These are phyloP conservation scores for Scheffersomyces spartinae DNA, from an alignment of 805 yeast genomes.

Conservation along the genomic window DNA sequence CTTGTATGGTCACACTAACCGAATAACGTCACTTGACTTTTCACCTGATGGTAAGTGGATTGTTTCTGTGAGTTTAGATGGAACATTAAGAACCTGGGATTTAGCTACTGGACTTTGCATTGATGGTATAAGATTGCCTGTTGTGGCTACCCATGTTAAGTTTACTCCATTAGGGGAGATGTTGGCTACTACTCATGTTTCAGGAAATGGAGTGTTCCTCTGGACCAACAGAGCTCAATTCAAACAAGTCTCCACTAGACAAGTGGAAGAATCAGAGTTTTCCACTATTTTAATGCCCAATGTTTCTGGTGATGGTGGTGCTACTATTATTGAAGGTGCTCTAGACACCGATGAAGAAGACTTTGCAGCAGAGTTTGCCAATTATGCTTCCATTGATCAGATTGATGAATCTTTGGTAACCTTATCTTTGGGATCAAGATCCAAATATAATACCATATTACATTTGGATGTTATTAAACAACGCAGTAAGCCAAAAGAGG, in stretches of 20 bases:
- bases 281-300: constrained; percentile 56
- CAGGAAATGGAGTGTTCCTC: constrained; percentile 77
- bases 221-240: constrained; percentile 93
- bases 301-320: constrained; percentile 67
- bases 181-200: constrained; percentile 86
- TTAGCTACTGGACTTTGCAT: constrained; percentile 94
- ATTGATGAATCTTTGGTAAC: constrained; percentile 56
- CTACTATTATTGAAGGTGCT: constrained; percentile 68
- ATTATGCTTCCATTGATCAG: constrained; percentile 48
- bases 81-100: constrained; percentile 93
- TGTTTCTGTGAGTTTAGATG: constrained; percentile 70
- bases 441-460: constrained; percentile 65
- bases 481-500: constrained; percentile 84
- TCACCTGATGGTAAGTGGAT: constrained; percentile 96
- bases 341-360: constrained; percentile 34
- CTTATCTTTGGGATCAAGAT: constrained; percentile 64
- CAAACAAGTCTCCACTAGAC: constrained; percentile 61
- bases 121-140: constrained; percentile 72
- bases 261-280: constrained; percentile 67
- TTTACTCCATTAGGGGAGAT: constrained; percentile 84
- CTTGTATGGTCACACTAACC: constrained; percentile 79
- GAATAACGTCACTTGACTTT: constrained; percentile 81
- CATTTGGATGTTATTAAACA: constrained; percentile 75
- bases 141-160: constrained; percentile 70
- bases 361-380: constrained; percentile 12